These are phyloP conservation scores for Microdochium trichocladiopsis DNA, from an alignment of 2,329 filamentous ascomycete genomes.

Conservation along the genomic window DNA sequence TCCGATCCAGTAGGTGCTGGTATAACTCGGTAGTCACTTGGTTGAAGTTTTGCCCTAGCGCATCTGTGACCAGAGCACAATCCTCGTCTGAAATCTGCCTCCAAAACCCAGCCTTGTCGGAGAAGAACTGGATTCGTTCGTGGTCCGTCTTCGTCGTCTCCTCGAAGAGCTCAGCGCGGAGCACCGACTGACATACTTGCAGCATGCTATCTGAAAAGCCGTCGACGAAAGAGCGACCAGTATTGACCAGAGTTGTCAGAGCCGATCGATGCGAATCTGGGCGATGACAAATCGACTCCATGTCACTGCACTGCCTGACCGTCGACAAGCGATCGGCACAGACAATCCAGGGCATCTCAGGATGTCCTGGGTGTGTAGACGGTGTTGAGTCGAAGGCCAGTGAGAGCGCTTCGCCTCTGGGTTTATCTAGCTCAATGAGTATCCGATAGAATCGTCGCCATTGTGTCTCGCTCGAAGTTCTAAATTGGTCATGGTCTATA, in stretches of 20 bases:
- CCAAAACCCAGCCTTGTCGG: constrained; percentile 70
- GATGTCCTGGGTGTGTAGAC: constrained; percentile 2
- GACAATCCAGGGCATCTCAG: constrained; percentile 72
- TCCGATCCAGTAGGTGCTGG: constrained; percentile 38
- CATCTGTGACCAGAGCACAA: constrained; percentile 60
- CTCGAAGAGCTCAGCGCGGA: constrained; percentile 68
- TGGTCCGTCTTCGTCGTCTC: constrained; percentile 63
- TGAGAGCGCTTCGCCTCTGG: constrained; percentile 74
- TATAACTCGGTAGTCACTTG: constrained; percentile 50
- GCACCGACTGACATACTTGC: constrained; percentile 58
- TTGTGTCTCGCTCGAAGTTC: constrained; percentile 67
- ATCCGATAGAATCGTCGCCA: constrained; percentile 90
- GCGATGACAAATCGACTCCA: constrained; percentile 74
- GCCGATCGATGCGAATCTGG: constrained; percentile 45
- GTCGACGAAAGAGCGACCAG: constrained; percentile 61
- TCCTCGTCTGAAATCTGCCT: constrained; percentile 78
- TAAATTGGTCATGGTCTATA: constrained; percentile 71
- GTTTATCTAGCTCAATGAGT: constrained; percentile 77
- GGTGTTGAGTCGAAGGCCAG: constrained; percentile 59
- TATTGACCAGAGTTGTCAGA: constrained; percentile 56
- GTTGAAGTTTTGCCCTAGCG: constrained; percentile 60
- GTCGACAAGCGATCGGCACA: constrained; percentile 76
- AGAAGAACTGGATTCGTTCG: constrained; percentile 71
- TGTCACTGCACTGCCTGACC: constrained; percentile 68
- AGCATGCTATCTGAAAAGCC: constrained; percentile 63